Evolutionary conservation across 768 basidiomycete genomes (phyloP), one percentile per base, ranked within the genome.

Genomic region (Hygrophoropsis aurantiaca): DNA sequence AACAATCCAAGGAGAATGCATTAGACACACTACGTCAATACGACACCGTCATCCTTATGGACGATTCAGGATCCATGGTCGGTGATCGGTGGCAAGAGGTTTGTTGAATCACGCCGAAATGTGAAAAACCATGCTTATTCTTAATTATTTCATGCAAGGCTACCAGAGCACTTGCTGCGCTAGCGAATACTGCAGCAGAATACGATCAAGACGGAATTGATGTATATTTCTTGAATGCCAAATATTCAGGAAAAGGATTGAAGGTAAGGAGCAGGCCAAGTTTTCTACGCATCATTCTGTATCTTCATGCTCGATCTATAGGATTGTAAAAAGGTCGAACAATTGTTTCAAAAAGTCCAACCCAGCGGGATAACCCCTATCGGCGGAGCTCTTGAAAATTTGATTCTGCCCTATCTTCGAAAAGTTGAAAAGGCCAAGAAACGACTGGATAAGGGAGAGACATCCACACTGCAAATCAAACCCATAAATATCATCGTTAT

Each of bases 141-240:
- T 45, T 57, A 9, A 46, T 23, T 30, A 18, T 27, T 39, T 39
- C 9, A 15, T 11, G 44, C 33, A 38, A 79, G 74, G 74, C 78
- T 1, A 53, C 64, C 33, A 57, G 68, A 23, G 78, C 78, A 2
- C 65, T 80, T 13, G 67, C 68, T 16, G 54, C 62, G 5, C 60
- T 81, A 10, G 78, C 76, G 10, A 64, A 70, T 7, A 59, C 64
- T 10, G 78, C 78, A 2, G 60, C 68, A 5, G 49, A 59, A 38
- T 79, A 80, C 44, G 79, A 79, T 51, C 55, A 57, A 4, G 73
- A 79, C 52, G 81, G 81, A 1, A 73, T 82, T 40, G 80, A 81
- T 49, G 62, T 81, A 3, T 59, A 74, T 54, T 82, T 82, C 61
- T 46, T 82, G 38, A 80, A 81, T 52, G 55, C 62, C 44, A 46